A percentile compares a stretch with the other conserved stretches of the same genome.
Evolutionary conservation across 2,329 filamentous ascomycete genomes (phyloP).

Genomic region (Daldinia eschscholtzii): DNA sequence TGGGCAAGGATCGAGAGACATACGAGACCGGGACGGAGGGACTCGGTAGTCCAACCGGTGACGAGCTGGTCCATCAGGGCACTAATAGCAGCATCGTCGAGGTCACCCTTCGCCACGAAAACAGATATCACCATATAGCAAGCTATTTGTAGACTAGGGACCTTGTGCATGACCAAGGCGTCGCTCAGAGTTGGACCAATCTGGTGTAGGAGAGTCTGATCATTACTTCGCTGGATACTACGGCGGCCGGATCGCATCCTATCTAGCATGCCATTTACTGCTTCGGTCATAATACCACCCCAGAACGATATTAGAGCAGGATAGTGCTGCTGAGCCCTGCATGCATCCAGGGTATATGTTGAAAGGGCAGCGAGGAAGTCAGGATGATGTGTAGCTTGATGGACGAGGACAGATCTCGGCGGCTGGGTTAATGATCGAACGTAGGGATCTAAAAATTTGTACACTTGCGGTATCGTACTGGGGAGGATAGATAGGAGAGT

Average conservation of each 20-base stretch:
- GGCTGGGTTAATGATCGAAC: slow-evolving; percentile 80
- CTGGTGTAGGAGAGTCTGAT: slow-evolving; percentile 80
- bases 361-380: slow-evolving; percentile 83
- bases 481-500: slow-evolving; percentile 91
- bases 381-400: slow-evolving; percentile 83
- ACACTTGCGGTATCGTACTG: slow-evolving; percentile 76
- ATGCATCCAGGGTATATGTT: slow-evolving; percentile 80
- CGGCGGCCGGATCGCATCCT: slow-evolving; percentile 79
- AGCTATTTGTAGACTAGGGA: slow-evolving; percentile 83
- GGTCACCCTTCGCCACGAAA: slow-evolving; percentile 82
- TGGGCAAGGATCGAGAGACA: slow-evolving; percentile 87
- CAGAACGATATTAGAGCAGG: slow-evolving; percentile 87
- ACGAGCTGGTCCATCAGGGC: slow-evolving; percentile 91
- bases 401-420: slow-evolving; percentile 84
- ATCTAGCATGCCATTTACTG: slow-evolving; percentile 85
- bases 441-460: slow-evolving; percentile 89
- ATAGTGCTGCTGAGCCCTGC: slow-evolving; percentile 78
- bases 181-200: slow-evolving; percentile 79
- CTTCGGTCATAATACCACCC: slow-evolving; percentile 88
- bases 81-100: slow-evolving; percentile 84
- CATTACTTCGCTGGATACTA: slow-evolving; percentile 81
- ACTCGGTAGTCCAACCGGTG: slow-evolving; percentile 80
- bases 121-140: slow-evolving; percentile 93
- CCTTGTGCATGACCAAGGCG: slow-evolving; percentile 79
- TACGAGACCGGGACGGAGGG: slow-evolving; percentile 78